Percentiles rank a stretch among this genome's conserved stretches.
Conservation (phyloP, 306 rosid genomes). For the Gillenia trifoliata region DNA sequence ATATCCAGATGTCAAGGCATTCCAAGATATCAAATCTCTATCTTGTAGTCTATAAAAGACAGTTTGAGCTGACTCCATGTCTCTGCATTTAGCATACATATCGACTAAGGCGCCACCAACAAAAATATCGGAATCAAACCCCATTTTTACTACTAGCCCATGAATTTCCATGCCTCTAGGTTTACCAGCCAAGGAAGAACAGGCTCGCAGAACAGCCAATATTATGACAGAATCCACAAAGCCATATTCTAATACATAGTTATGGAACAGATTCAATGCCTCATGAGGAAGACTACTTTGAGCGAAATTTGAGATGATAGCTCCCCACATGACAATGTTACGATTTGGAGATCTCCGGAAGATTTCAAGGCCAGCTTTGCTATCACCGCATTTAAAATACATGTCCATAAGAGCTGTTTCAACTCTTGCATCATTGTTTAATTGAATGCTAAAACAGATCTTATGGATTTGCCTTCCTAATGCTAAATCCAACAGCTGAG, state of each 20-base stretch:
- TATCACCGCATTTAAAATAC: constrained; percentile 34
- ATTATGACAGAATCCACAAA: constrained; percentile 26
- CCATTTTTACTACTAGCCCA: constrained; percentile 21
- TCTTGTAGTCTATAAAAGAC: constrained; percentile 15
- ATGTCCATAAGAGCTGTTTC: constrained; percentile 40
- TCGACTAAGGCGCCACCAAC: constrained; percentile 34
- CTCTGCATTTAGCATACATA: constrained; percentile 37
- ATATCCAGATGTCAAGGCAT: constrained; percentile 35
- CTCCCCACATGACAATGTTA: constrained; percentile 30
- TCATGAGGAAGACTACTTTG: constrained; percentile 21
- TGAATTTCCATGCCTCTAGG: constrained; percentile 32
- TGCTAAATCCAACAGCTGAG: constrained; percentile 24
- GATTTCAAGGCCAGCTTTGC: constrained; percentile 21
- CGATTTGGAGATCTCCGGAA: constrained; percentile 19
- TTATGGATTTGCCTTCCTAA: constrained; percentile 35
- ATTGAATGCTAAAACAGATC: constrained; percentile 11
- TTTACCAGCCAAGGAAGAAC: constrained; percentile 26
- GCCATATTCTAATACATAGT: constrained; percentile 10
- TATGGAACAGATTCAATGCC: constrained; percentile 25
- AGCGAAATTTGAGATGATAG: constrained; percentile 21
- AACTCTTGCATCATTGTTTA: constrained; percentile 27
- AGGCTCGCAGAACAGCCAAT: constrained; percentile 39
- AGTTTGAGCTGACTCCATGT: constrained; percentile 22
- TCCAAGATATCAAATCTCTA: constrained; percentile 34
- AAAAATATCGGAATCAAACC: constrained; percentile 20